Conservation (phyloP, 306 rosid genomes). For the Neltuma alba region DNA sequence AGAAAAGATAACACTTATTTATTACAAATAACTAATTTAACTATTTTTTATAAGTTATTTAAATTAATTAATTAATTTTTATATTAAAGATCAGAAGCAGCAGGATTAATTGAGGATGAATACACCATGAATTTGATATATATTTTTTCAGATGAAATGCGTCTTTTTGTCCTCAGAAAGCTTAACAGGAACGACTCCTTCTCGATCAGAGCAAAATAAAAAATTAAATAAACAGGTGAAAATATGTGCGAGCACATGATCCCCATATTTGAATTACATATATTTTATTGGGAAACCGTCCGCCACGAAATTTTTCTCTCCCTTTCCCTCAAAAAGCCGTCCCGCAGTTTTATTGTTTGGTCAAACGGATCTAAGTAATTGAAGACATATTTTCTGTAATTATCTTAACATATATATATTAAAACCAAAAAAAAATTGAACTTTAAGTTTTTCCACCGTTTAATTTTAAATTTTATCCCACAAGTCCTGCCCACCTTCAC, state of each 20-base stretch:
- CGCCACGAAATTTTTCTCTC: neutral
- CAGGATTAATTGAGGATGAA: no score
- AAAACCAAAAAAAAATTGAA: neutral
- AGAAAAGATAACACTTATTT: no score
- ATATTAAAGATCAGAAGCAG: no score
- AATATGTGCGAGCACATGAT: neutral
- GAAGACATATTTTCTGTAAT: neutral
- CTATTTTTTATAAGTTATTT: no score
- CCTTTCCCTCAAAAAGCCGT: no score
- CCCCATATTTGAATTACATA: neutral
- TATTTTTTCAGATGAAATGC: neutral
- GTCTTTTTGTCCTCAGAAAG: neutral
- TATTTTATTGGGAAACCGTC: neutral
- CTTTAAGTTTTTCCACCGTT: neutral
- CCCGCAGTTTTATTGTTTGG: neutral
- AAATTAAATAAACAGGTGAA: neutral
- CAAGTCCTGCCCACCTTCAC: neutral
- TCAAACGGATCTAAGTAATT: neutral
- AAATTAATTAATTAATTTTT: no score
- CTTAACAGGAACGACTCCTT: neutral
- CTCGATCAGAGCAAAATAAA: neutral
- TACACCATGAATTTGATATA: neutral
- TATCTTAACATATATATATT: neutral
- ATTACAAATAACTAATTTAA: no score
- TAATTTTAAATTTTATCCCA: neutral